Evolutionary conservation across 306 rosid species (phyloP), one percentile per base, ranked within the genome.

Genomic region (Vigna mungo): DNA sequence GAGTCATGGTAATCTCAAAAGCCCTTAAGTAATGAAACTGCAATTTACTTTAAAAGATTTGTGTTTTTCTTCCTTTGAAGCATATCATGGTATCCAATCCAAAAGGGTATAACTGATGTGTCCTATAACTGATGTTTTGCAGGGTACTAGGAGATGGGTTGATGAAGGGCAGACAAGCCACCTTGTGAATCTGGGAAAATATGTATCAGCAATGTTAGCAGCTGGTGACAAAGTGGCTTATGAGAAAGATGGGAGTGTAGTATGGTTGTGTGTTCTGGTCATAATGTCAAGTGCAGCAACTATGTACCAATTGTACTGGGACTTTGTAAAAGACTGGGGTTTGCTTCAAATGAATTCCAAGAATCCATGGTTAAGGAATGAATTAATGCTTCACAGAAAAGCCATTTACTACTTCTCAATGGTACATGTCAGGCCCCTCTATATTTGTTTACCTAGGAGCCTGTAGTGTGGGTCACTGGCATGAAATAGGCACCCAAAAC

Each of bases 291-390:
- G 93, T 88, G 87, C 83, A 27, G 98, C 99, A 78, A 96, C 99
- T 70, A 36, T 91, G 64, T 96, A 96, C 88, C 99, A 96, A 88
- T 87, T 96, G 86, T 96, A 96, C 67, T 96, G 99, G 99, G 99
- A 96, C 87, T 92, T 89, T 91, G 99, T 96, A 69, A 91, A 84
- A 83, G 99, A 96, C 75, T 96, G 99, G 99, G 99, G 99, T 86
- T 88, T 96, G 89, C 97, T 96, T 15, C 97, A 96, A 93, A 72
- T 80, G 80, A 91, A 96, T 80, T 92, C 97, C 85, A 96, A 88
- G 84, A 96, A 96, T 78, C 98, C 96, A 46, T 96, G 97, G 99
- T 90, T 96, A 81, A 91, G 99, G 89, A 91, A 96, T 80, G 99
- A 96, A 75, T 71, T 96, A 81, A 86, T 96, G 89, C 96, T 96